A percentile compares a stretch with the other conserved stretches of the same genome.
These are phyloP conservation scores for Aureobasidium vineae DNA, from an alignment of 2,329 filamentous ascomycete species.

Conservation along the genomic window DNA sequence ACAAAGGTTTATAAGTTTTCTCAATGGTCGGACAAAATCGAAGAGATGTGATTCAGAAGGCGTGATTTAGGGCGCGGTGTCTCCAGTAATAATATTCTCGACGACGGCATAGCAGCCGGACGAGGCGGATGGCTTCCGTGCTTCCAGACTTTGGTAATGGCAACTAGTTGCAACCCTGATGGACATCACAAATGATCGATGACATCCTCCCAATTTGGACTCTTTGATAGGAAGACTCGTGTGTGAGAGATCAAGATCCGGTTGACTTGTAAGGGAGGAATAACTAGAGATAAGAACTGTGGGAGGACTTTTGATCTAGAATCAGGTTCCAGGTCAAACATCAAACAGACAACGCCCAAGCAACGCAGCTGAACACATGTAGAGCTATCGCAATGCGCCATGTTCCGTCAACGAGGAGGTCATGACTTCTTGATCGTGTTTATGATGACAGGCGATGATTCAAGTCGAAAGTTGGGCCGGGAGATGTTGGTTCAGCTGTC, in stretches of 20 bases:
- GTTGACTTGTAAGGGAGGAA: not conserved
- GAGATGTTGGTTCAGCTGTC: not conserved
- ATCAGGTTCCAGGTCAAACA: not conserved
- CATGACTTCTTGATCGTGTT: not conserved
- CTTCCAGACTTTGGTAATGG: slow-evolving; percentile 12
- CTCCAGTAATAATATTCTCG: not conserved
- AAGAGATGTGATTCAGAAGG: not conserved
- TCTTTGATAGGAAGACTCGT: not conserved
- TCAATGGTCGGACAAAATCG: not conserved
- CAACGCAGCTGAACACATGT: not conserved
- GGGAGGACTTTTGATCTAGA: not conserved
- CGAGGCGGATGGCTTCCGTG: slow-evolving; percentile 10
- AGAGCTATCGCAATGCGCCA: not conserved
- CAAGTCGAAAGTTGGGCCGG: not conserved
- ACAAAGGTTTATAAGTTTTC: not conserved
- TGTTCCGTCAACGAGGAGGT: not conserved
- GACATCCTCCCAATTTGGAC: not conserved
- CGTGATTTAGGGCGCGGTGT: not conserved
- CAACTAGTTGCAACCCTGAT: slow-evolving; percentile 8
- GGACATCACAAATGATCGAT: slow-evolving; percentile 4
- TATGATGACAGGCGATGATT: not conserved
- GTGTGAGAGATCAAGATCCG: too few relatives aligned
- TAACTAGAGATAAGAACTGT: not conserved
- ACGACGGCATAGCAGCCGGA: not conserved
- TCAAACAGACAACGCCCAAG: not conserved